Percentiles rank a stretch among this genome's conserved stretches.
phyloP scores from a whole-genome alignment of 2,329 filamentous ascomycete species.

The Colletotrichum aenigma region DNA sequence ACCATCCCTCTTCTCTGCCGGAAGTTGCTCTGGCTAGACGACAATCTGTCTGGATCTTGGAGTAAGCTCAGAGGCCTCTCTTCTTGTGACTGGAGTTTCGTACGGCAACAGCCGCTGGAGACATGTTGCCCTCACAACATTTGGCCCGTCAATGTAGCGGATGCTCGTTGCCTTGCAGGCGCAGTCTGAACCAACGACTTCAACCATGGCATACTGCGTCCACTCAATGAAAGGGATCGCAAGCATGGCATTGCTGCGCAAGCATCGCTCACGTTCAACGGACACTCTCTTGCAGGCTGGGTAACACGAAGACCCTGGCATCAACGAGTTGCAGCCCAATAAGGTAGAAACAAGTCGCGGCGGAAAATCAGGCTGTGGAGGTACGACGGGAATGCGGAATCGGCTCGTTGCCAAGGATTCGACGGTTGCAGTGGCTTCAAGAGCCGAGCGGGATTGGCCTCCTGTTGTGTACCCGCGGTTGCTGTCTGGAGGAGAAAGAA shows the following conservation, averaged over 20 bases:
- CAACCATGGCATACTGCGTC: neutral
- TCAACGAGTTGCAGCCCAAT: neutral
- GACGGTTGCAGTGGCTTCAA: neutral
- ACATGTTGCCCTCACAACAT: neutral
- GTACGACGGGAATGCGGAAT: neutral
- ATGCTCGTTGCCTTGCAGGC: neutral
- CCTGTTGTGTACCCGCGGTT: neutral
- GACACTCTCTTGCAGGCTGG: neutral
- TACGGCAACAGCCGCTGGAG: neutral
- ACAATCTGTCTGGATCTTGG: neutral
- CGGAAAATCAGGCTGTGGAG: neutral
- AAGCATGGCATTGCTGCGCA: neutral
- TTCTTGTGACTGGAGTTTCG: neutral
- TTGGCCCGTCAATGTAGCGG: neutral
- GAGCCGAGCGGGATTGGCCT: neutral
- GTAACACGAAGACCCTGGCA: neutral
- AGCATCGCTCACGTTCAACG: neutral
- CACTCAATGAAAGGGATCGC: neutral
- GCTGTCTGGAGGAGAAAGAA: neutral
- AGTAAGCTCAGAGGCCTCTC: neutral
- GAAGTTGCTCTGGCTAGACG: neutral
- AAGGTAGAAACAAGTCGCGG: neutral
- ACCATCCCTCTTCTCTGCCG: neutral
- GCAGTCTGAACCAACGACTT: neutral
- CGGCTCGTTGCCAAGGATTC: neutral